Evolutionary conservation across 129 eudicot genomes (phyloP).

Genomic region (Artemisia annua): DNA sequence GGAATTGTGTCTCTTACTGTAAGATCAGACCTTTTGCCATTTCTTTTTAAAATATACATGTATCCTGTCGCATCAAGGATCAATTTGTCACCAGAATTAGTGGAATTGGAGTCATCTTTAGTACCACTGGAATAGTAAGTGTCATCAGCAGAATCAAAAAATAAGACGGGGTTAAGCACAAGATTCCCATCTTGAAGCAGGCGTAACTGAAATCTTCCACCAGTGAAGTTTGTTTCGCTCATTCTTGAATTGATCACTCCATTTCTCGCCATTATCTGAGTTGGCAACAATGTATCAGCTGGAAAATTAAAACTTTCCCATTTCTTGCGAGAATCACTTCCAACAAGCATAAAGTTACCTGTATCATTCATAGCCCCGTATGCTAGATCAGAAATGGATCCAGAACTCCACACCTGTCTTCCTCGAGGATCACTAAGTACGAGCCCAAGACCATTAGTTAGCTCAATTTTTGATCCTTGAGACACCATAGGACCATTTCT

Average conservation of each 20-base stretch:
- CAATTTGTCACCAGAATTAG: constrained; percentile 22
- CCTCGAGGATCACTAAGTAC: constrained; percentile 40
- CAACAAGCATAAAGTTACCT: background rate
- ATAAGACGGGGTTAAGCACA: background rate
- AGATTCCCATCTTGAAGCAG: background rate
- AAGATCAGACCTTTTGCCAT: constrained; percentile 1
- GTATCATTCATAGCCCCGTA: constrained; percentile 27
- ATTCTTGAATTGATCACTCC: background rate
- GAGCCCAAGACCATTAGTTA: constrained; percentile 7
- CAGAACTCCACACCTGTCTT: constrained; percentile 25
- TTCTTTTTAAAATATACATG: background rate
- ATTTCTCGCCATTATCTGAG: background rate
- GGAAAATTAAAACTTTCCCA: constrained; percentile 55
- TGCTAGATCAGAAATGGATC: background rate
- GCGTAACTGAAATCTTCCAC: constrained; percentile 2
- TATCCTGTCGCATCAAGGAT: constrained; percentile 32
- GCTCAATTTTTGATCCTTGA: background rate
- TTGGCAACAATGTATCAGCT: constrained; percentile 38
- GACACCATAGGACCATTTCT: background rate
- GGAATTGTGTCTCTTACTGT: background rate
- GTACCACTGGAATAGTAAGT: constrained; percentile 25
- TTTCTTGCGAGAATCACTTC: background rate
- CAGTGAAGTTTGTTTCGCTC: background rate
- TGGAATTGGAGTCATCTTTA: background rate
- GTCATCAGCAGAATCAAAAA: background rate